Evolutionary conservation across 1,284 basidiomycete genomes (phyloP).

Genomic region (Heterobasidion irregulare): DNA sequence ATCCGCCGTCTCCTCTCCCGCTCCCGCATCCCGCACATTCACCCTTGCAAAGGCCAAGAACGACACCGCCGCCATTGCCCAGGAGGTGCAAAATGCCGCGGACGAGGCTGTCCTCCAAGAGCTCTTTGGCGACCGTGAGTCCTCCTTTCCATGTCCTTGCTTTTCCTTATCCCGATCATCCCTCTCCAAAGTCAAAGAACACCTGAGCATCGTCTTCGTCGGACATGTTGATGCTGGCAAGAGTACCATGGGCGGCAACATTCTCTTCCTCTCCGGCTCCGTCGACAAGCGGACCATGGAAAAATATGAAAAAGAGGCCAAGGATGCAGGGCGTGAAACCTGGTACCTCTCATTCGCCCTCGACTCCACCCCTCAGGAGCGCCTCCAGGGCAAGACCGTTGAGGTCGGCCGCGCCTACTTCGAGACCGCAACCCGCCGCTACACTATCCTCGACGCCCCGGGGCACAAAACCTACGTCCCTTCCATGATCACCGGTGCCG

Average conservation of each 20-base stretch:
- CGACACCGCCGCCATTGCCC: constrained; percentile 69
- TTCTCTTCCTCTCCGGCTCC: constrained; percentile 85
- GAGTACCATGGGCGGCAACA: constrained; percentile 93
- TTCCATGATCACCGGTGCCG: constrained; percentile 93
- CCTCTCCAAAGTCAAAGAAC: constrained; percentile 64
- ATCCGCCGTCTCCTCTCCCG: constrained; percentile 13
- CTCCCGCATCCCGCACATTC: constrained; percentile 52
- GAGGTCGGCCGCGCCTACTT: constrained; percentile 96
- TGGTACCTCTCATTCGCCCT: constrained; percentile 98
- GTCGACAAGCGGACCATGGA: constrained; percentile 98
- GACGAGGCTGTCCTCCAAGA: constrained; percentile 80
- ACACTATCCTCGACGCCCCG: constrained; percentile 95
- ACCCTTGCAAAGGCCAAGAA: constrained; percentile 76
- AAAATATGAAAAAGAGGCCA: constrained; percentile 92
- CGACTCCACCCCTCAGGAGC: constrained; percentile 92
- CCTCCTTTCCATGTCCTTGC: too few relatives aligned
- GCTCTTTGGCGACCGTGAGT: constrained; percentile 26
- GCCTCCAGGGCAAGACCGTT: constrained; percentile 91
- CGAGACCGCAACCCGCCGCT: constrained; percentile 77
- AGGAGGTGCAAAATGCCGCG: constrained; percentile 73
- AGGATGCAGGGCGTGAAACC: constrained; percentile 88
- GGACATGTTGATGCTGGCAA: constrained; percentile 98
- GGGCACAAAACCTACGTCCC: constrained; percentile 97
- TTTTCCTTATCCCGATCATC: too few relatives aligned
- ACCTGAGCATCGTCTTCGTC: constrained; percentile 94